Base-by-base conservation (phyloP, 805 yeast genomes). In the Cyberlindnera euphorbiiphila region DNA sequence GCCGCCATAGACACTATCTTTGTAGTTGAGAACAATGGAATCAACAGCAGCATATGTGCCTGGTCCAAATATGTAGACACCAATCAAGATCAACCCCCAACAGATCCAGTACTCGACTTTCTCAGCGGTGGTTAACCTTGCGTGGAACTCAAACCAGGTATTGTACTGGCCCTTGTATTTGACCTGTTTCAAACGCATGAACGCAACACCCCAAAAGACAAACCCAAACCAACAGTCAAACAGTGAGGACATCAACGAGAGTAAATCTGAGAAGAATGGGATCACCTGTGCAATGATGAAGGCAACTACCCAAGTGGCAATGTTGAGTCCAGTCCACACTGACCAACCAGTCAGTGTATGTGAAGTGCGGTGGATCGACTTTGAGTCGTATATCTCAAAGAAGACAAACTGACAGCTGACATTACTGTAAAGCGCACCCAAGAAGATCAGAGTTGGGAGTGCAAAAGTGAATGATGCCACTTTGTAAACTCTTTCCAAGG, bases 191-290 rank as follows among this genome's bases (percentile, higher is more conserved):
- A 74, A 58, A 47, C 69, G 65, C 51, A 72, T 66, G 54, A 55
- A 76, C 0, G 82, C 81, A 21, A 73, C 68, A 12, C 79, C 74
- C 82, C 82, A 76, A 47, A 76, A 76, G 6, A 76, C 73, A 47
- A 74, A 76, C 0, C 82, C 82, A 46, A 76, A 77, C 78, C 81
- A 77, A 53, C 81, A 75, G 54, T 76, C 82, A 49, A 76, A 76
- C 35, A 77, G 59, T 3, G 83, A 75, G 11, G 76, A 70, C 81
- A 76, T 75, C 48, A 76, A 59, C 4, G 79, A 67, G 23, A 76
- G 60, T 42, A 76, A 56, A 47, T 76, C 81, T 19, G 74, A 66
- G 57, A 76, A 76, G 54, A 76, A 76, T n/a, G 83, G 83, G 48
- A 76, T 75, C 21, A 73, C 81, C 52, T 76, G 80, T 2, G 81